phyloP scores from a whole-genome alignment of 225 moss, liverwort and hornwort genomes.

The Lunularia cruciata region DNA sequence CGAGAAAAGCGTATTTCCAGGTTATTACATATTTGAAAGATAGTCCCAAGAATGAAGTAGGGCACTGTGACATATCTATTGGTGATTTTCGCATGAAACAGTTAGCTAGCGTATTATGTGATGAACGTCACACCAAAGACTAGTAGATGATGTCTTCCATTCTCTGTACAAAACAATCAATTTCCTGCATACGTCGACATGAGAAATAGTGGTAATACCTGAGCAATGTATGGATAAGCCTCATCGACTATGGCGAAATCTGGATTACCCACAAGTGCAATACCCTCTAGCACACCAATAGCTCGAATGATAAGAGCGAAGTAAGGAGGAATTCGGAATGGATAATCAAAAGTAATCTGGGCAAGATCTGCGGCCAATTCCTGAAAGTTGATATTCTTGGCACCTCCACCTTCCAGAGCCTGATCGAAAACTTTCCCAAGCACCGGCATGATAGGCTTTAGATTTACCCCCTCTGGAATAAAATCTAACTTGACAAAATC shows the following conservation, averaged over 20 bases:
- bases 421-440: slow-evolving; percentile 98
- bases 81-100: no score
- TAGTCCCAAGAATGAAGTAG: no score
- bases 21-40: no score
- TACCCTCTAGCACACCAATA: slow-evolving; percentile 94
- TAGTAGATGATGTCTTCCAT: no score
- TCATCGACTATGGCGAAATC: slow-evolving; percentile 99
- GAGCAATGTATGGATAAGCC: slow-evolving; percentile 97
- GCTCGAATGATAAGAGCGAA: slow-evolving; percentile 98
- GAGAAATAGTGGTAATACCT: slow-evolving; percentile 49
- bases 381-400: slow-evolving; percentile 97
- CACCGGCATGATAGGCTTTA: slow-evolving; percentile 97
- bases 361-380: slow-evolving; percentile 96
- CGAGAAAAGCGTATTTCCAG: no score
- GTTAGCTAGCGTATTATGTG: no score
- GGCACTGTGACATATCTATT: no score
- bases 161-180: no score
- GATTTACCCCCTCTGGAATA: slow-evolving; percentile 86
- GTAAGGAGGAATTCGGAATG: slow-evolving; percentile 96
- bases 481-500: slow-evolving; percentile 94
- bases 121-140: no score
- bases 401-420: slow-evolving; percentile 97
- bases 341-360: slow-evolving; percentile 98
- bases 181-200: no score
- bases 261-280: slow-evolving; percentile 91